A percentile compares a stretch with the other conserved stretches of the same genome.
These are phyloP conservation scores for Penicillium sp. DNA, from an alignment of 2,329 filamentous ascomycete genomes.

Conservation along the genomic window DNA sequence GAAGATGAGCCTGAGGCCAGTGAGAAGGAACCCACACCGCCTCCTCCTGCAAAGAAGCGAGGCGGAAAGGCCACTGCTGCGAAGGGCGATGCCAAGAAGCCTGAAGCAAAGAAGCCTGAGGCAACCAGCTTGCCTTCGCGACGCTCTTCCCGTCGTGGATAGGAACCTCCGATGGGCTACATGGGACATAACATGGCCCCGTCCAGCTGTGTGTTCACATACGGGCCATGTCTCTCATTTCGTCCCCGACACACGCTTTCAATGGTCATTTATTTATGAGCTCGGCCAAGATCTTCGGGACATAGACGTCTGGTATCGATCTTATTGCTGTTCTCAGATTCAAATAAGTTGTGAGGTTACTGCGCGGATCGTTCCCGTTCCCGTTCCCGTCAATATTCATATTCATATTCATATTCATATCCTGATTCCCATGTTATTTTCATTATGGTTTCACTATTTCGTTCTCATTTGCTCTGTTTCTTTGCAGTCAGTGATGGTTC, in stretches of 20 bases:
- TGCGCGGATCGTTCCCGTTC: background rate
- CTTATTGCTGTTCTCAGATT: background rate
- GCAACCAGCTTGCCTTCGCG: slow-evolving; percentile 21
- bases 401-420: slow-evolving; percentile 11
- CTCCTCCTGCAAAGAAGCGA: slow-evolving; percentile 19
- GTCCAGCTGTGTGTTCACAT: background rate
- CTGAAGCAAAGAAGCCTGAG: slow-evolving; percentile 5
- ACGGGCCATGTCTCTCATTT: background rate
- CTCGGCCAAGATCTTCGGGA: background rate
- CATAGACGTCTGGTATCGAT: background rate
- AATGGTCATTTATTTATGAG: background rate
- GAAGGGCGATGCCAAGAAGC: slow-evolving; percentile 14
- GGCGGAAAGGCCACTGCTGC: slow-evolving; percentile 7
- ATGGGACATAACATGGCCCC: background rate
- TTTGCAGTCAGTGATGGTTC: slow-evolving; percentile 17
- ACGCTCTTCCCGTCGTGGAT: slow-evolving; percentile 25
- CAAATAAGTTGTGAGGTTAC: slow-evolving; percentile 2
- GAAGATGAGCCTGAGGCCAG: slow-evolving; percentile 13
- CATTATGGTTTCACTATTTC: background rate
- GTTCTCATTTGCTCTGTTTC: background rate
- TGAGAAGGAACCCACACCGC: slow-evolving; percentile 22
- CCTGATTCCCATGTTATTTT: slow-evolving; percentile 11
- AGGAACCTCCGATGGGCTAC: background rate
- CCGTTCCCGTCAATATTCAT: slow-evolving; percentile 1
- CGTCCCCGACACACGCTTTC: background rate